Evolutionary conservation across 768 basidiomycete species (phyloP).

Genomic region (Naganishia onofrii): DNA sequence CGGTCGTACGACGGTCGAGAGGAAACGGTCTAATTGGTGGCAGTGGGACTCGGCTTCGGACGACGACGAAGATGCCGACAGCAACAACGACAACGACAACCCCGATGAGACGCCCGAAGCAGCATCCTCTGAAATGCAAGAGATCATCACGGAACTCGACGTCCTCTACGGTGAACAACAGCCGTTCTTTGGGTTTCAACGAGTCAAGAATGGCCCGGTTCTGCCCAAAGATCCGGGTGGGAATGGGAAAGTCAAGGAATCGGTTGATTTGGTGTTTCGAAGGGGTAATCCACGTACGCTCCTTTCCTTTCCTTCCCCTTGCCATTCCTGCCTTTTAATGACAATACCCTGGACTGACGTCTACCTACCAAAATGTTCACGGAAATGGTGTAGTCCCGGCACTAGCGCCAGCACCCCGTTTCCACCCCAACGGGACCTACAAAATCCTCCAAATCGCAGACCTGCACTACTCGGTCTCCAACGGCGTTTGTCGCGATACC

Average conservation of each 20-base stretch:
- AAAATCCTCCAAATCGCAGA: slow-evolving; percentile 89
- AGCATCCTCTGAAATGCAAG: slow-evolving; percentile 41
- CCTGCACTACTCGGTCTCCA: slow-evolving; percentile 81
- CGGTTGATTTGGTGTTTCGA: slow-evolving; percentile 44
- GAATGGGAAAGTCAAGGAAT: slow-evolving; percentile 38
- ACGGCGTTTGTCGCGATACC: slow-evolving; percentile 74
- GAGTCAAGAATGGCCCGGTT: slow-evolving; percentile 55
- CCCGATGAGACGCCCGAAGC: neutral
- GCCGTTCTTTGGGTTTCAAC: slow-evolving; percentile 84
- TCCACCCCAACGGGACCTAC: slow-evolving; percentile 77
- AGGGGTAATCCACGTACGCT: slow-evolving; percentile 46
- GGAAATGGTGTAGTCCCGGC: slow-evolving; percentile 70
- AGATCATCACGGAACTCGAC: slow-evolving; percentile 87
- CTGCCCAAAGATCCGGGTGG: slow-evolving; percentile 31
- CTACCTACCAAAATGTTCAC: too few species aligned
- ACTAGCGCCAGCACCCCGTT: slow-evolving; percentile 73
- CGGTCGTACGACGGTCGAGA: neutral
- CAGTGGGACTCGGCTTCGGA: slow-evolving; percentile 16
- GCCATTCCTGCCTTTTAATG: too few species aligned
- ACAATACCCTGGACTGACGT: too few species aligned
- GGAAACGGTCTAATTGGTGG: neutral
- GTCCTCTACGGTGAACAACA: slow-evolving; percentile 78
- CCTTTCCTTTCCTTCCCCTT: neutral
- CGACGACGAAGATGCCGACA: neutral
- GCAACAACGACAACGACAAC: slow-evolving; percentile 14